phyloP scores from a whole-genome alignment of 176 grass and related monocot genomes.

The Cenchrus fungigraminus region DNA sequence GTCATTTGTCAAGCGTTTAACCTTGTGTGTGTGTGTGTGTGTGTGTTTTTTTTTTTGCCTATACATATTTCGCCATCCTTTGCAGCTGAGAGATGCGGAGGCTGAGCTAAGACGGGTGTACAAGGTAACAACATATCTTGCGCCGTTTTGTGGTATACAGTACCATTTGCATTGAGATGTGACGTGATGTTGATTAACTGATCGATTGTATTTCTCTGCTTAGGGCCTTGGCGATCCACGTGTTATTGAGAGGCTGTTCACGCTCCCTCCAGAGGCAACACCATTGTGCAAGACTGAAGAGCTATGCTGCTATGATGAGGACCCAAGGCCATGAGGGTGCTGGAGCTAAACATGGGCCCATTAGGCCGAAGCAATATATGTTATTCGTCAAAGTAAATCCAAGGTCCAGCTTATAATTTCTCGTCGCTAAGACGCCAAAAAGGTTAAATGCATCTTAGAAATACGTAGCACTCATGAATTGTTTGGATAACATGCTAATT shows the following conservation, averaged over 20 bases:
- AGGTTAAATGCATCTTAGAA: too few species aligned
- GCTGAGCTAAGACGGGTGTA: slow-evolving; percentile 21
- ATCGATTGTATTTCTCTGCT: neutral
- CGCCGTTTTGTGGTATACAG: neutral
- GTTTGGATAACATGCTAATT: too few species aligned
- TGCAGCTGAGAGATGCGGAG: neutral
- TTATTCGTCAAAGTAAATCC: neutral
- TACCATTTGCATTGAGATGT: neutral
- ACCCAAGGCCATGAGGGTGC: neutral
- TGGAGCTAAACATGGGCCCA: neutral
- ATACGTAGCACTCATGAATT: too few species aligned
- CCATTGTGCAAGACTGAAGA: neutral
- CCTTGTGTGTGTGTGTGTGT: too few species aligned
- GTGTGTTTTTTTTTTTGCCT: neutral
- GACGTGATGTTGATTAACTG: neutral
- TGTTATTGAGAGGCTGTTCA: neutral
- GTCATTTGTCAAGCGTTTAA: neutral
- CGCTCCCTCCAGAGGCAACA: neutral
- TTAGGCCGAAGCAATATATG: neutral
- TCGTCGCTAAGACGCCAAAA: too few species aligned
- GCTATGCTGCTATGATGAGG: neutral
- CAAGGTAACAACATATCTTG: slow-evolving; percentile 27
- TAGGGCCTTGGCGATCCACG: slow-evolving; percentile 11
- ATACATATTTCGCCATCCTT: neutral
- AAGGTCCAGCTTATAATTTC: too few species aligned